Evolutionary conservation across 2,329 filamentous ascomycete genomes (phyloP).

Genomic region (Cladosporium cucumerinum): DNA sequence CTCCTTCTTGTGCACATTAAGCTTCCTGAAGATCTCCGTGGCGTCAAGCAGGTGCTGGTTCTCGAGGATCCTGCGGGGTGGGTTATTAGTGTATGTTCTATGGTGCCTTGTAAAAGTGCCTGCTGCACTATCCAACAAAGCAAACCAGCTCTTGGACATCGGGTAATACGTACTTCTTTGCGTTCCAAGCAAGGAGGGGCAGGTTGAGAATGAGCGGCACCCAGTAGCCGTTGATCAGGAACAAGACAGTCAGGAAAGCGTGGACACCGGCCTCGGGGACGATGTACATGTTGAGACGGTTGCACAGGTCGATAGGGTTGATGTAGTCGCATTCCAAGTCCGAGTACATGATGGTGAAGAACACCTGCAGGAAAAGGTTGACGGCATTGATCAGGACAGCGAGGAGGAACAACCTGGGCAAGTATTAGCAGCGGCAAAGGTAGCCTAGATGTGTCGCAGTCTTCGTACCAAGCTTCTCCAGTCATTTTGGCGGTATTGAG

Average conservation of each 20-base stretch:
- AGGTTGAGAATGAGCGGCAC: conserved; percentile 86
- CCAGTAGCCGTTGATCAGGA: conserved; percentile 99
- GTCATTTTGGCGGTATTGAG: conserved; percentile 32
- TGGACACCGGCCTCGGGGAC: conserved; percentile 97
- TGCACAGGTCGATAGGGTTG: conserved; percentile 99
- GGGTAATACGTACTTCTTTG: conserved; percentile 82
- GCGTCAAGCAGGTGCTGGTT: conserved; percentile 96
- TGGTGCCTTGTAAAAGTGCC: not conserved
- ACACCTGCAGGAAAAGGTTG: conserved; percentile 99
- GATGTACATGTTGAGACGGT: conserved; percentile 99
- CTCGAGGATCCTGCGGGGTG: conserved; percentile 72
- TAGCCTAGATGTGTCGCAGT: not conserved
- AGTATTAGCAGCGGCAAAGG: conserved; percentile 15
- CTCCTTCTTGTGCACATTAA: conserved; percentile 99
- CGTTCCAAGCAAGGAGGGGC: conserved; percentile 87
- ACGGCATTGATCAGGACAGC: conserved; percentile 99
- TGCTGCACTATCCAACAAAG: not conserved
- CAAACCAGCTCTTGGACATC: not conserved
- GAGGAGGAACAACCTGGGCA: conserved; percentile 79
- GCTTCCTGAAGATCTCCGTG: conserved; percentile 98
- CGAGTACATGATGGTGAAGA: conserved; percentile 99
- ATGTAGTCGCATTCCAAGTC: conserved; percentile 99
- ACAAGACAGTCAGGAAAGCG: conserved; percentile 89
- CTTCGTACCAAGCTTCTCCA: conserved; percentile 38
- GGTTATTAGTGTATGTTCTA: conserved; percentile 33